Percentiles rank a stretch among this genome's conserved stretches.
These are phyloP conservation scores for Brettanomyces anomalus DNA, from an alignment of 805 yeast species.

Conservation along the genomic window DNA sequence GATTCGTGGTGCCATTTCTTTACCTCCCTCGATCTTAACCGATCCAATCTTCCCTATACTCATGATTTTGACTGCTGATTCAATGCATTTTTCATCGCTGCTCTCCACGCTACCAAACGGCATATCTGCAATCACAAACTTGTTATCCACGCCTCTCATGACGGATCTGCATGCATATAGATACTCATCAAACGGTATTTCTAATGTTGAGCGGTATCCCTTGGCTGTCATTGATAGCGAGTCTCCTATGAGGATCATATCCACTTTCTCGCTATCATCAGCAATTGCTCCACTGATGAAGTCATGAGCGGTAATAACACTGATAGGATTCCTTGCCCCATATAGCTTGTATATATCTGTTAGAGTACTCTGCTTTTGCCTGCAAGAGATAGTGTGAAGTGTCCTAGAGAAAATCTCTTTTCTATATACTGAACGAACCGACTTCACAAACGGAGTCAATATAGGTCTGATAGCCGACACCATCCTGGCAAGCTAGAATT, in stretches of 20 bases:
- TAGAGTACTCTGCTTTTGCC: constrained; percentile 15
- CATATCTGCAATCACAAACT: constrained; percentile 73
- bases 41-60: constrained; percentile 55
- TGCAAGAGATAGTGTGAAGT: too few species aligned
- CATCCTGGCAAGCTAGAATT: too few species aligned
- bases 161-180: constrained; percentile 71
- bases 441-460: too few species aligned
- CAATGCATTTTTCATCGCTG: constrained; percentile 53
- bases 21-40: constrained; percentile 80
- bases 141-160: constrained; percentile 52
- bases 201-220: constrained; percentile 72
- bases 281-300: constrained; percentile 68
- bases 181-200: constrained; percentile 72
- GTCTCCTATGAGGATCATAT: constrained; percentile 78
- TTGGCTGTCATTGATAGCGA: constrained; percentile 87
- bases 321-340: constrained; percentile 11
- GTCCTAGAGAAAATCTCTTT: too few species aligned
- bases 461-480: too few species aligned
- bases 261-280: constrained; percentile 50
- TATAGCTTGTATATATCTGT: constrained; percentile 15
- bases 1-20: constrained; percentile 46
- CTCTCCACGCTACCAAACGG: constrained; percentile 84
- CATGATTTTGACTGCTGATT: constrained; percentile 46
- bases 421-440: too few species aligned
- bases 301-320: constrained; percentile 78